A percentile compares a stretch with the other conserved stretches of the same genome.
Evolutionary conservation across 352 stramenopile genomes (phyloP).

Genomic region (Globisporangium uncinulatum): DNA sequence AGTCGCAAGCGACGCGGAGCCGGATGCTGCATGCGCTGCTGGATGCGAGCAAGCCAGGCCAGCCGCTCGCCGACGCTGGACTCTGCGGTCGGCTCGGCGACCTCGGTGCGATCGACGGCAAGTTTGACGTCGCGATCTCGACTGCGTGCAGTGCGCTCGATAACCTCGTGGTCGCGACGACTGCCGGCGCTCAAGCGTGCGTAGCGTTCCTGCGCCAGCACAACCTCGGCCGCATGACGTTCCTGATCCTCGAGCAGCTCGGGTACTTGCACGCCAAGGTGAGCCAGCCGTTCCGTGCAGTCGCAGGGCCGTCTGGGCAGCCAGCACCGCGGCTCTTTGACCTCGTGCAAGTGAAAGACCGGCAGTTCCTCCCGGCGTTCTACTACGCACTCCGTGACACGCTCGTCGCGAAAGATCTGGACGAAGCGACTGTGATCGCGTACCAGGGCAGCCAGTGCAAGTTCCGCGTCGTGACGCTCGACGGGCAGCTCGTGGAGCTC

Average conservation of each 20-base stretch:
- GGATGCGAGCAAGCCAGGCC: constrained; percentile 85
- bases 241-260: constrained; percentile 98
- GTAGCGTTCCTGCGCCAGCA: constrained; percentile 94
- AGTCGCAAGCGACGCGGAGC: constrained; percentile 65
- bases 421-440: constrained; percentile 87
- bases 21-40: constrained; percentile 89
- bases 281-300: constrained; percentile 51
- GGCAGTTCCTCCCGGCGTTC: constrained; percentile 91
- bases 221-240: constrained; percentile 95
- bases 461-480: constrained; percentile 97
- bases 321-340: constrained; percentile 80
- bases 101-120: constrained; percentile 92
- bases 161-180: constrained; percentile 97
- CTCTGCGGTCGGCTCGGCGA: constrained; percentile 96
- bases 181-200: constrained; percentile 92
- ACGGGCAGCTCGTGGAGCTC: constrained; percentile 97
- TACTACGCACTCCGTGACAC: constrained; percentile 97
- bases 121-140: constrained; percentile 98
- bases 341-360: constrained; percentile 82
- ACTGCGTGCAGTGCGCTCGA: constrained; percentile 96
- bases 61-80: constrained; percentile 89
- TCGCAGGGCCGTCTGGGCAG: constrained; percentile 42
- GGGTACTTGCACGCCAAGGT: constrained; percentile 71
- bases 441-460: constrained; percentile 91
- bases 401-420: constrained; percentile 94